Conservation (phyloP, 176 grass and related monocot species). For the Triticum aestivum region IWGSC_CS_RefSeq_v2.1 NC_057813.1:259826145-259826644, state of each 20-base stretch:
- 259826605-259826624: slow-evolving; percentile 32
- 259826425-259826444: background rate
- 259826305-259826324: too few relatives aligned
- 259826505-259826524: slow-evolving; percentile 11
- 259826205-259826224: too few relatives aligned
- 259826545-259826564: slow-evolving; percentile 99
- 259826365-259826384: slow-evolving; percentile 11
- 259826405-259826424: background rate
- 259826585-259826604: slow-evolving; percentile 99
- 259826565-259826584: slow-evolving; percentile 99
- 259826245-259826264: too few relatives aligned
- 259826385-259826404: slow-evolving; percentile 9
- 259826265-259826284: too few relatives aligned
- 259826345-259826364: slow-evolving; percentile 6
- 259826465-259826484: background rate
- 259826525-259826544: slow-evolving; percentile 80
- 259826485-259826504: background rate
- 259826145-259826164: too few relatives aligned
- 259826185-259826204: too few relatives aligned
- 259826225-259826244: too few relatives aligned
- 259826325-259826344: background rate
- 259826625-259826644: slow-evolving; percentile 19
- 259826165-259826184: too few relatives aligned
- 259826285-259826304: too few relatives aligned
- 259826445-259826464: background rate